Evolutionary conservation across 768 basidiomycete genomes (phyloP), one percentile per base, ranked within the genome.

Genomic region (Cytidiella melzeri): DNA sequence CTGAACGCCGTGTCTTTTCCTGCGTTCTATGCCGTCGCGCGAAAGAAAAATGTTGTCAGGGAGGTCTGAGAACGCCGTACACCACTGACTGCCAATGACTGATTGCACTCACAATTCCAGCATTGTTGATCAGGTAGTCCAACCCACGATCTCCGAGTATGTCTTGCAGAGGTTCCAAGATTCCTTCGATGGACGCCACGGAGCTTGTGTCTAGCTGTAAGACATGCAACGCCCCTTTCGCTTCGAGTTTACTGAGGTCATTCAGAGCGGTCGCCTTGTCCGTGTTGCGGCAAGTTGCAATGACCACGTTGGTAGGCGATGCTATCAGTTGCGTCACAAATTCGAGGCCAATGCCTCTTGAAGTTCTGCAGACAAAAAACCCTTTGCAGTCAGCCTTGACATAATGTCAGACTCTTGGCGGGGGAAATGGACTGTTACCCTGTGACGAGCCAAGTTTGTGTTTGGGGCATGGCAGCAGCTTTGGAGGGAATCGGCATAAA

Each of bases 51-150:
- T 34, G 7, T 7, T 7, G 15, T 34, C 30, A 34, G 15, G 30
- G 27, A 36, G 5, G 27, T 46, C 13, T 9, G 27, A 20, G 15
- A 26, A 44, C 10, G 45, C n/a, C n/a, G n/a, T n/a, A n/a, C n/a
- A n/a, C n/a, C n/a, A n/a, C n/a, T n/a, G n/a, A n/a, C n/a, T n/a
- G n/a, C n/a, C n/a, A n/a, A n/a, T n/a, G n/a, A n/a, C n/a, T n/a
- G n/a, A 7, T 34, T 6, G 6, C 12, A 60, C 69, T 43, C 47
- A 69, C 69, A 27, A 69, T 54, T 0, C 58, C 70, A 2, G 70
- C 69, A 44, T 69, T 71, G 58, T 71, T 73, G 48, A 69, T 52
- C 19, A 73, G 58, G 44, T 69, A 72, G 55, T 73, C 68, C 5
- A 73, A 53, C 10, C 70, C 68, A 2, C 43, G 24, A 30, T 54